phyloP scores from a whole-genome alignment of 345 rosid species.

The Brassica carinata region DNA sequence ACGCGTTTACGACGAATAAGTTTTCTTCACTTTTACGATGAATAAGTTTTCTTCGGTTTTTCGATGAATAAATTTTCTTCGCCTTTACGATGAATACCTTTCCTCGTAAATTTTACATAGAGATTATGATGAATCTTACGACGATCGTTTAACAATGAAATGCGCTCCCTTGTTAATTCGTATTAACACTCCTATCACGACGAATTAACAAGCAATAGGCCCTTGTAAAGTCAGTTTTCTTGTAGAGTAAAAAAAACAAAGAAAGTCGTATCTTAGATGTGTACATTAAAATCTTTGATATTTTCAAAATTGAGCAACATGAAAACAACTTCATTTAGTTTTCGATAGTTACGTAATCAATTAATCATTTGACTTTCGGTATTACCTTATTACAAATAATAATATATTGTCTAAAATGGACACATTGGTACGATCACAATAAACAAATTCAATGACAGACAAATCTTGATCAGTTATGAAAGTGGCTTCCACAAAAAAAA shows the following conservation, averaged over 20 bases:
- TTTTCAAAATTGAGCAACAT: background rate
- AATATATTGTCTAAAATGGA: background rate
- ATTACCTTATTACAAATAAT: background rate
- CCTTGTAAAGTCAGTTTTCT: too few relatives aligned
- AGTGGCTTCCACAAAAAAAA: background rate
- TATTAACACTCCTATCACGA: too few relatives aligned
- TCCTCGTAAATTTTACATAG: too few relatives aligned
- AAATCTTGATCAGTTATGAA: background rate
- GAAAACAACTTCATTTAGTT: background rate
- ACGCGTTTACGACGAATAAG: too few relatives aligned
- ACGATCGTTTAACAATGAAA: too few relatives aligned
- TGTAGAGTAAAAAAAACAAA: background rate
- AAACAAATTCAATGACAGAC: background rate
- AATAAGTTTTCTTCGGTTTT: too few relatives aligned
- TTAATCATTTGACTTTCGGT: background rate
- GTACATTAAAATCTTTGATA: background rate
- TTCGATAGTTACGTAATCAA: background rate
- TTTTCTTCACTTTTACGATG: too few relatives aligned
- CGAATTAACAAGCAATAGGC: too few relatives aligned
- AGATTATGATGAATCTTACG: too few relatives aligned
- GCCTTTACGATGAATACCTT: too few relatives aligned
- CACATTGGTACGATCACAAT: background rate
- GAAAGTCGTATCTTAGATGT: background rate
- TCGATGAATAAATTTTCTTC: too few relatives aligned
- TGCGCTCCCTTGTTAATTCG: too few relatives aligned